A percentile compares a stretch with the other conserved stretches of the same genome.
Conservation (phyloP, 2,329 filamentous ascomycete species). For the Chrysoporthe deuterocubensis region DNA sequence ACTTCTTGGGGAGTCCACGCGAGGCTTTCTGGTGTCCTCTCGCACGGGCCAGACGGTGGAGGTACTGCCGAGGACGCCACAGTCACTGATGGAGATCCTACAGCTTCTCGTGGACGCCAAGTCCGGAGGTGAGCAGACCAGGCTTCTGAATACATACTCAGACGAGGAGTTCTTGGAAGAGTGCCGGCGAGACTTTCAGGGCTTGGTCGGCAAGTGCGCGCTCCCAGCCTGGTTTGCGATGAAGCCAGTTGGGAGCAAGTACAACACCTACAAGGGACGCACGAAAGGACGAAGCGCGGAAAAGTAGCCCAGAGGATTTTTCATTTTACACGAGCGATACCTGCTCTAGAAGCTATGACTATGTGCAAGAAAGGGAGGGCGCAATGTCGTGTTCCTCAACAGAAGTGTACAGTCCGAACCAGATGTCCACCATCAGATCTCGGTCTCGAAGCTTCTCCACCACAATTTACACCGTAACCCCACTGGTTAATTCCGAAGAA, state of each 20-base stretch:
- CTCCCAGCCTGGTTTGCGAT: constrained; percentile 23
- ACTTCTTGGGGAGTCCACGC: constrained; percentile 14
- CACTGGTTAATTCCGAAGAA: background rate
- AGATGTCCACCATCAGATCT: background rate
- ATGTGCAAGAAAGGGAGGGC: background rate
- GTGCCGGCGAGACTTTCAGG: constrained; percentile 13
- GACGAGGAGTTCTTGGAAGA: constrained; percentile 25
- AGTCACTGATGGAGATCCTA: constrained; percentile 18
- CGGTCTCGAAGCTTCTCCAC: background rate
- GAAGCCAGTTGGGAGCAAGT: constrained; percentile 23
- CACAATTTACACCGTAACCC: background rate
- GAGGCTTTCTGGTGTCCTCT: constrained; percentile 19
- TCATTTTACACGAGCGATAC: background rate
- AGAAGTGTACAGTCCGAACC: background rate
- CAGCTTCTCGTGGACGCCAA: constrained; percentile 26
- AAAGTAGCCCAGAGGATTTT: background rate
- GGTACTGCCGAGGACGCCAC: constrained; percentile 14
- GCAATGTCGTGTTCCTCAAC: background rate
- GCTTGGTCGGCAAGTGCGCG: constrained; percentile 19
- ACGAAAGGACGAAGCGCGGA: background rate
- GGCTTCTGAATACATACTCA: constrained; percentile 25
- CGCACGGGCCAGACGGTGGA: constrained; percentile 26
- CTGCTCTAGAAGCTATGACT: background rate
- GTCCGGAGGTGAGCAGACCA: constrained; percentile 25
- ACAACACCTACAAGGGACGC: background rate